Evolutionary conservation across 345 rosid genomes (phyloP).

Genomic region (Theobroma cacao): DNA sequence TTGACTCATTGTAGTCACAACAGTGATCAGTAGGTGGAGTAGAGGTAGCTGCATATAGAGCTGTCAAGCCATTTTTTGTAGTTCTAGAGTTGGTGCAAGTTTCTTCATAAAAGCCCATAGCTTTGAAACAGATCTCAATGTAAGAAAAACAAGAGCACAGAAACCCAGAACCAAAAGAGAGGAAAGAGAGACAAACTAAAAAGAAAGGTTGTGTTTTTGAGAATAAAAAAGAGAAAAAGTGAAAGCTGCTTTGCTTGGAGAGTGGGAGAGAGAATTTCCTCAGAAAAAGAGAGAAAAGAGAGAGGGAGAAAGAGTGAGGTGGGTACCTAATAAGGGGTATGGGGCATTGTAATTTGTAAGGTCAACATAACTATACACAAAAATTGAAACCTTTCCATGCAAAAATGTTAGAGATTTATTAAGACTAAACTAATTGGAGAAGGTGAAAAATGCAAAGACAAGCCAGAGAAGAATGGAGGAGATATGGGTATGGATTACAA

Average conservation of each 20-base stretch:
- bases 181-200: not conserved
- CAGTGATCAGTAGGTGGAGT: slow-evolving; percentile 19
- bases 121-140: slow-evolving; percentile 43
- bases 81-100: slow-evolving; percentile 15
- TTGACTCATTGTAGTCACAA: slow-evolving; percentile 32
- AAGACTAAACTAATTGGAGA: slow-evolving; percentile 10
- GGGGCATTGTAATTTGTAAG: not conserved
- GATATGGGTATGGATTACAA: not conserved
- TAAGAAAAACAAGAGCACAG: not conserved
- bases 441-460: slow-evolving; percentile 11
- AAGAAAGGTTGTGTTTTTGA: slow-evolving; percentile 4
- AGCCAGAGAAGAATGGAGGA: not conserved
- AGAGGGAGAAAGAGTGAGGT: not conserved
- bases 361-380: not conserved
- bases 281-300: slow-evolving; percentile 3
- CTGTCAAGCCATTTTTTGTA: slow-evolving; percentile 18
- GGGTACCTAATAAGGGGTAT: not conserved
- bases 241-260: slow-evolving; percentile 48
- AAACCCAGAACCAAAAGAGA: slow-evolving; percentile 2
- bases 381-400: not conserved
- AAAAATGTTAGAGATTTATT: not conserved
- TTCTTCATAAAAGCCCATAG: slow-evolving; percentile 31
- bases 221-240: slow-evolving; percentile 16
- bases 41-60: slow-evolving; percentile 16
- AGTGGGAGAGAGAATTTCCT: slow-evolving; percentile 38